Evolutionary conservation across 176 grass and related monocot species (phyloP), one percentile per base, ranked within the genome.

Genomic region (Aegilops bicornis): DNA sequence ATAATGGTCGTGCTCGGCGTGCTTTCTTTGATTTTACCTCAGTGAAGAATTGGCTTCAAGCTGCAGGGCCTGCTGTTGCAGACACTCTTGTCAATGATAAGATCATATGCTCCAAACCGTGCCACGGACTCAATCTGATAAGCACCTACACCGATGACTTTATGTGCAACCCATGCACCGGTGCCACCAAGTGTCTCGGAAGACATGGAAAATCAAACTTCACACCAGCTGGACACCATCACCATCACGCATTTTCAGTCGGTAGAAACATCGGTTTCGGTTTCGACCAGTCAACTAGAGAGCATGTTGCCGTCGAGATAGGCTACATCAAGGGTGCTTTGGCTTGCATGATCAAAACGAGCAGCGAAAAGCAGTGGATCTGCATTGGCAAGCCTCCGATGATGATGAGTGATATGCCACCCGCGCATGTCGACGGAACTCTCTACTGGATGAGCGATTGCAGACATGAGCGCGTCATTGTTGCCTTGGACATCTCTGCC

Each of bases 91-190:
- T 35, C 5, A n/a, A 13, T 3, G 29, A 22, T 13, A 82, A n/a
- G 64, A 56, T 82, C 2, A 20, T 82, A 2, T 82, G 79, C 79
- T 82, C 79, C 79, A 82, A 82, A 64, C 64, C 79, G 4, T 82
- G 79, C 64, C 64, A 69, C 1, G 79, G 79, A 17, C 79, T 82
- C 29, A 82, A 82, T 43, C 10, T 82, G 64, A 69, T 82, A 22
- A 82, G 79, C 42, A 82, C 79, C 25, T 5, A 29, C 64, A 69
- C 2, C 20, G 79, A 82, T 13, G 79, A 82, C 64, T 82, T 54
- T 40, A 27, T 82, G 5, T 82, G 79, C 64, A 82, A 82, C 12
- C 79, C 79, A 4, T 54, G 79, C 27, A 82, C 79, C 2, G 64
- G 79, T 43, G 9, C 42, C 64, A 69, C 69, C 25, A 3, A 7